Evolutionary conservation across 2,329 filamentous ascomycete species (phyloP).

Genomic region (Pseudocercospora musae): DNA sequence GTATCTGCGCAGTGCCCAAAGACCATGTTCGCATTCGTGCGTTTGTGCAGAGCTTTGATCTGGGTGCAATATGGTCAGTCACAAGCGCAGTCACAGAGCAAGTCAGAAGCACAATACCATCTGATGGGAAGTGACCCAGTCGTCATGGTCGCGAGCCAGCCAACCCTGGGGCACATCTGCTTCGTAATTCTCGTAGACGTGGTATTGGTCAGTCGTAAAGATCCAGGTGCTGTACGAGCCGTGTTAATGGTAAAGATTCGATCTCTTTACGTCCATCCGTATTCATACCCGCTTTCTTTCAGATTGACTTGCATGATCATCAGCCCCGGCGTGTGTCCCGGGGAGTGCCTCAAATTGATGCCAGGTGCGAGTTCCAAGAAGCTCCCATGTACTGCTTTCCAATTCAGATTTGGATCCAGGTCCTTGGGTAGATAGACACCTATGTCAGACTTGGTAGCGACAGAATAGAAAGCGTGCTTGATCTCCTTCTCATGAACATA

Average conservation of each 20-base stretch:
- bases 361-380: slow-evolving; percentile 37
- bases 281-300: slow-evolving; percentile 19
- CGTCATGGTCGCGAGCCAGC: slow-evolving; percentile 38
- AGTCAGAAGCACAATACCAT: slow-evolving; percentile 13
- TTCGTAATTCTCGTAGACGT: slow-evolving; percentile 38
- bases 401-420: slow-evolving; percentile 38
- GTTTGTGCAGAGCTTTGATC: slow-evolving; percentile 6
- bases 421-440: slow-evolving; percentile 37
- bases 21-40: slow-evolving; percentile 25
- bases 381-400: slow-evolving; percentile 35
- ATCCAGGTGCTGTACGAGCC: slow-evolving; percentile 25
- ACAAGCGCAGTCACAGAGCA: not conserved
- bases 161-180: slow-evolving; percentile 38
- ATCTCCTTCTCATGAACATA: slow-evolving; percentile 40
- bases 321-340: slow-evolving; percentile 39
- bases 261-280: not conserved
- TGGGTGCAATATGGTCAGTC: not conserved
- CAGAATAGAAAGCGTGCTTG: slow-evolving; percentile 38
- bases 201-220: slow-evolving; percentile 40
- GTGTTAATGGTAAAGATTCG: not conserved
- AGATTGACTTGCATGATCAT: slow-evolving; percentile 39
- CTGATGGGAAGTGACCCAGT: slow-evolving; percentile 31
- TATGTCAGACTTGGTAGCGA: slow-evolving; percentile 36
- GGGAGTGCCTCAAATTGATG: slow-evolving; percentile 35
- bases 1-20: slow-evolving; percentile 27